Percentiles rank a stretch among this genome's conserved stretches.
Evolutionary conservation across 179 eudicot genomes (phyloP).

Genomic region (Patellifolia procumbens): DNA sequence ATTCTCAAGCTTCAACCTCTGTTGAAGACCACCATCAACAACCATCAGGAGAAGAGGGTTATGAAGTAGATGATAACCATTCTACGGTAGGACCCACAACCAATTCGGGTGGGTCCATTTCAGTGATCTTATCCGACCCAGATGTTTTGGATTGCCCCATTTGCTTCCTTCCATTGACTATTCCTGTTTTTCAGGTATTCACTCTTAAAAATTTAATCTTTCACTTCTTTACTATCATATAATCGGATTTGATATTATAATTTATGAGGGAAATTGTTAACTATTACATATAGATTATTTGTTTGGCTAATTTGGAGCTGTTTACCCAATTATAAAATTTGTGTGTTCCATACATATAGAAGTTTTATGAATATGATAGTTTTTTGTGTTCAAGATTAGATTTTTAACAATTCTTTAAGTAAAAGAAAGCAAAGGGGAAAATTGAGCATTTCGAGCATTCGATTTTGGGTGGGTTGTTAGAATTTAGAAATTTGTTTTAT

Average conservation of each 20-base stretch:
- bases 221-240: not conserved
- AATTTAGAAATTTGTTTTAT: not conserved
- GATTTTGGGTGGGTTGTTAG: not conserved
- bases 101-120: slow-evolving; percentile 26
- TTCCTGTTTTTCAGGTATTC: slow-evolving; percentile 76
- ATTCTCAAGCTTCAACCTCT: slow-evolving; percentile 20
- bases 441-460: not conserved
- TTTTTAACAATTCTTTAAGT: too few relatives aligned
- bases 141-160: slow-evolving; percentile 77
- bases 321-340: too few relatives aligned
- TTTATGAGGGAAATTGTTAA: too few relatives aligned
- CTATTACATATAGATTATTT: too few relatives aligned
- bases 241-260: not conserved
- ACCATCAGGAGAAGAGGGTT: not conserved
- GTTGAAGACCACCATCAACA: slow-evolving; percentile 8
- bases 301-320: too few relatives aligned
- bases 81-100: slow-evolving; percentile 10
- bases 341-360: too few relatives aligned
- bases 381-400: too few relatives aligned
- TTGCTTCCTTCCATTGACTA: slow-evolving; percentile 53
- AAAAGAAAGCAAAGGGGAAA: not conserved
- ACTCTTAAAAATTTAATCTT: not conserved
- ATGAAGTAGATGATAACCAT: not conserved
- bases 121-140: slow-evolving; percentile 50
- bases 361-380: too few relatives aligned